Conservation (phyloP, 2,329 filamentous ascomycete species). For the Ceratocystis huliohia region DNA sequence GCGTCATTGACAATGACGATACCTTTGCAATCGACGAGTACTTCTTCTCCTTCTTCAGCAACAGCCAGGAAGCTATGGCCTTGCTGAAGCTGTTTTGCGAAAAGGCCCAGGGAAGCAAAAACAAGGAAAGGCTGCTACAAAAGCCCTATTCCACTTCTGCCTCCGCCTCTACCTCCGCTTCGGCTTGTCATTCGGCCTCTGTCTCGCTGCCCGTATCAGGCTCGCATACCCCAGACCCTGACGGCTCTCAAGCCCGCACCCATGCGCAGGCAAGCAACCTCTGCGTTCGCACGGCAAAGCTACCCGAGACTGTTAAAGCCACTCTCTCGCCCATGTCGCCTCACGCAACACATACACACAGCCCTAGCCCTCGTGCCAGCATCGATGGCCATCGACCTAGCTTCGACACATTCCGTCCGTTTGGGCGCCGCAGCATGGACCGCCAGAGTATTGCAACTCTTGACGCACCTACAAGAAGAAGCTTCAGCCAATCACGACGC, state of each 20-base stretch:
- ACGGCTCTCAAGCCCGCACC: conserved; percentile 13
- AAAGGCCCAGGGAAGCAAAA: conserved; percentile 27
- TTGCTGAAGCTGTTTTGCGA: conserved; percentile 63
- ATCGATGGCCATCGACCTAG: conserved; percentile 40
- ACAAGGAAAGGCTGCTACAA: conserved; percentile 10
- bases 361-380: conserved; percentile 43
- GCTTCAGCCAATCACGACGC: conserved; percentile 48
- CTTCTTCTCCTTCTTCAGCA: conserved; percentile 90
- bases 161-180: neutral
- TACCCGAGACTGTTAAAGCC: conserved; percentile 47
- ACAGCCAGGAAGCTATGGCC: conserved; percentile 69
- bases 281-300: conserved; percentile 30
- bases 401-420: conserved; percentile 39
- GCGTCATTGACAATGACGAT: conserved; percentile 85
- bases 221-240: neutral
- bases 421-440: conserved; percentile 41
- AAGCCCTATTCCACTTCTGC: neutral
- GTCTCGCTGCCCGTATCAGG: neutral
- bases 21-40: conserved; percentile 96
- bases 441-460: conserved; percentile 31
- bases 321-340: conserved; percentile 45
- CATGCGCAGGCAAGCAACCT: conserved; percentile 21
- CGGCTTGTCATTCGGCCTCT: conserved; percentile 1
- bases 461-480: conserved; percentile 40
- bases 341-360: conserved; percentile 30